phyloP scores from a whole-genome alignment of 441 rosid genomes.

The Arabidopsis hybrid region DNA sequence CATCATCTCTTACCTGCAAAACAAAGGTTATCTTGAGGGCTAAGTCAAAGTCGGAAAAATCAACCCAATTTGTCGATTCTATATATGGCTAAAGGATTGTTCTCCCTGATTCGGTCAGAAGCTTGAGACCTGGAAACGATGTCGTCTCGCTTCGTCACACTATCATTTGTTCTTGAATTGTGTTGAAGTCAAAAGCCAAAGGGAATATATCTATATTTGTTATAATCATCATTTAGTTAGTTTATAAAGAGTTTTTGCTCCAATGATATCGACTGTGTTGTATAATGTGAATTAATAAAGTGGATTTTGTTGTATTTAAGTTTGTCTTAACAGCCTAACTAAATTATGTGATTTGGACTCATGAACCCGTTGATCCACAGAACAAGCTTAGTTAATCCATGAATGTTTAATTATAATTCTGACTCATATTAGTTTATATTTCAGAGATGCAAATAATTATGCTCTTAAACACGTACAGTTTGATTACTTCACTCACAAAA shows the following conservation, averaged over 20 bases:
- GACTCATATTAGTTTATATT: too few relatives aligned
- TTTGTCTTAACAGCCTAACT: background rate
- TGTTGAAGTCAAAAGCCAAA: slow-evolving; percentile 17
- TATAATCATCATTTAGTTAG: slow-evolving; percentile 3
- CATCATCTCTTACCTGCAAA: slow-evolving; percentile 69
- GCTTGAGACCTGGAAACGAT: slow-evolving; percentile 24
- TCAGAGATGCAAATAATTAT: background rate
- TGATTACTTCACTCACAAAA: background rate
- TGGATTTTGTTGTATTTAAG: slow-evolving; percentile 4
- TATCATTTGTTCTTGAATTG: slow-evolving; percentile 33
- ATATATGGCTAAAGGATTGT: slow-evolving; percentile 4
- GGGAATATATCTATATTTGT: background rate
- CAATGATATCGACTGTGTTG: slow-evolving; percentile 12
- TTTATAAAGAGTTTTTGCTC: slow-evolving; percentile 23
- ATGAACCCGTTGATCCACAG: background rate
- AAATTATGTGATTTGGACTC: too few relatives aligned
- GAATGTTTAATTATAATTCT: too few relatives aligned
- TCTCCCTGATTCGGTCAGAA: slow-evolving; percentile 29
- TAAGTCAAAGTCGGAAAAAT: slow-evolving; percentile 36
- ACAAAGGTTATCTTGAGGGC: slow-evolving; percentile 65
- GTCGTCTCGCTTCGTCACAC: slow-evolving; percentile 28
- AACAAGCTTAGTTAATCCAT: background rate
- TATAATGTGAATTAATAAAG: slow-evolving; percentile 21
- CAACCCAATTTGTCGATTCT: slow-evolving; percentile 27
- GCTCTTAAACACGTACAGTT: background rate